These are phyloP conservation scores for Limnomonas spitsbergensis DNA, from an alignment of 139 green algal species.

Conservation along the genomic window DNA sequence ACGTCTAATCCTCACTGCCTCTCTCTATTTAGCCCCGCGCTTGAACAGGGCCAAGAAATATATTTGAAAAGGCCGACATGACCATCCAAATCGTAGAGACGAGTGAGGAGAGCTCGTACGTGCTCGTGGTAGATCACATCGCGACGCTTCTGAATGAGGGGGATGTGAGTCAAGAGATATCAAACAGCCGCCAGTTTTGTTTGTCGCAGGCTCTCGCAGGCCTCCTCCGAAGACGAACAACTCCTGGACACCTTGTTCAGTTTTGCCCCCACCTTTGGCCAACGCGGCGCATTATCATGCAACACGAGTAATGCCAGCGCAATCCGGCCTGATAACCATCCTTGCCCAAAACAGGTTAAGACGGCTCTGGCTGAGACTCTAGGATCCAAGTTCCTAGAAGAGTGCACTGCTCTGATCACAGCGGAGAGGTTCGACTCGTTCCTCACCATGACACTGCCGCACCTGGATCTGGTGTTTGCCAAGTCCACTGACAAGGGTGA, in stretches of 20 bases:
- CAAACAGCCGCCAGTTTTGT: not conserved
- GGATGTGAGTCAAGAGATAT: not conserved
- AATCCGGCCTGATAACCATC: too few relatives aligned
- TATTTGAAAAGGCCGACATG: too few relatives aligned
- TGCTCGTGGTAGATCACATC: conserved; percentile 33
- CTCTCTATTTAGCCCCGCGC: too few relatives aligned
- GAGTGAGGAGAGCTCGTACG: conserved; percentile 39
- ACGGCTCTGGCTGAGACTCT: conserved; percentile 40
- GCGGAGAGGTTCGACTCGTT: conserved; percentile 19
- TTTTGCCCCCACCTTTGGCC: too few relatives aligned
- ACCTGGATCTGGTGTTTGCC: conserved; percentile 22
- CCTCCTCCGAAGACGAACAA: too few relatives aligned
- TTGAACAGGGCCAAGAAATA: too few relatives aligned
- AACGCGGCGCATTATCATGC: too few relatives aligned
- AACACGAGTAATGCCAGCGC: too few relatives aligned
- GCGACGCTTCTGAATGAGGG: conserved; percentile 32
- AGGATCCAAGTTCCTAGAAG: conserved; percentile 33
- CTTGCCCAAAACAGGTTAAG: conserved; percentile 32
- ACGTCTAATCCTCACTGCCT: too few relatives aligned
- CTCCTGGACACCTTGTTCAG: not conserved
- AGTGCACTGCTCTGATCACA: conserved; percentile 27
- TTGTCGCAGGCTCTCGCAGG: not conserved
- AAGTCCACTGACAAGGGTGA: conserved; percentile 34
- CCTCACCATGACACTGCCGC: conserved; percentile 1
- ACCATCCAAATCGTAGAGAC: conserved; percentile 30